Evolutionary conservation across 495 filamentous ascomycete genomes (phyloP).

Genomic region (Hypoxylon perforatum): DNA sequence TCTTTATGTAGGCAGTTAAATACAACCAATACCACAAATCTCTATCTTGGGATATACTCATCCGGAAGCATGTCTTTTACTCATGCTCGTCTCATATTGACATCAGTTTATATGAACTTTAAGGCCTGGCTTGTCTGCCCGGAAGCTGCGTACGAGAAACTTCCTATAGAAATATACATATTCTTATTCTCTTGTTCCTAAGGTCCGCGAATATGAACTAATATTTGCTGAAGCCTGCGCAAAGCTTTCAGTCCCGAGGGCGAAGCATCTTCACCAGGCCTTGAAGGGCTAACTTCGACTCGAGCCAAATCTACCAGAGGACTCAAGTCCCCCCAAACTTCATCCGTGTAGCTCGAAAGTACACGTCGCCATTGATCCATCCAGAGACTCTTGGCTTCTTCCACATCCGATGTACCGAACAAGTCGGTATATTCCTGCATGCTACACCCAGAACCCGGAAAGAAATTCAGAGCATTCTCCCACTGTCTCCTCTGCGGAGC

Average conservation of each 20-base stretch:
- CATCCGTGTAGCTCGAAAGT: constrained; percentile 75
- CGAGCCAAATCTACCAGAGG: constrained; percentile 72
- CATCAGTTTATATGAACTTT: too few relatives aligned
- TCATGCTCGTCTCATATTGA: too few relatives aligned
- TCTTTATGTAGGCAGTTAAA: too few relatives aligned
- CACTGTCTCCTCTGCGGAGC: constrained; percentile 39
- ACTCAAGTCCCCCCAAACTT: constrained; percentile 80
- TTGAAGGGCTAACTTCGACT: constrained; percentile 61
- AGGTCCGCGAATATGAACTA: constrained; percentile 32
- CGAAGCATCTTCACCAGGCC: constrained; percentile 11
- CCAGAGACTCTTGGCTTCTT: constrained; percentile 60
- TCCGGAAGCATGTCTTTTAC: too few relatives aligned
- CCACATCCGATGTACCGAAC: constrained; percentile 48
- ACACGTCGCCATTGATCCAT: constrained; percentile 69
- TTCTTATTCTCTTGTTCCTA: background rate
- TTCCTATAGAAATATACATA: too few relatives aligned
- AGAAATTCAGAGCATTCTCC: constrained; percentile 57
- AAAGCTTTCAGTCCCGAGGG: constrained; percentile 29
- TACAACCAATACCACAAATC: too few relatives aligned
- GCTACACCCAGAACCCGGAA: constrained; percentile 46
- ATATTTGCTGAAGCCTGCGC: constrained; percentile 40
- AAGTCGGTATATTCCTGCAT: constrained; percentile 26
- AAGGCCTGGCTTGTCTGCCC: too few relatives aligned
- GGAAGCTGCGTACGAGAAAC: too few relatives aligned
- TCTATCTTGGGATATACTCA: too few relatives aligned